Percentiles rank a stretch among this genome's conserved stretches.
These are phyloP conservation scores for Periconia sp. DNA, from an alignment of 2,329 filamentous ascomycete species.

Conservation along the genomic window DNA sequence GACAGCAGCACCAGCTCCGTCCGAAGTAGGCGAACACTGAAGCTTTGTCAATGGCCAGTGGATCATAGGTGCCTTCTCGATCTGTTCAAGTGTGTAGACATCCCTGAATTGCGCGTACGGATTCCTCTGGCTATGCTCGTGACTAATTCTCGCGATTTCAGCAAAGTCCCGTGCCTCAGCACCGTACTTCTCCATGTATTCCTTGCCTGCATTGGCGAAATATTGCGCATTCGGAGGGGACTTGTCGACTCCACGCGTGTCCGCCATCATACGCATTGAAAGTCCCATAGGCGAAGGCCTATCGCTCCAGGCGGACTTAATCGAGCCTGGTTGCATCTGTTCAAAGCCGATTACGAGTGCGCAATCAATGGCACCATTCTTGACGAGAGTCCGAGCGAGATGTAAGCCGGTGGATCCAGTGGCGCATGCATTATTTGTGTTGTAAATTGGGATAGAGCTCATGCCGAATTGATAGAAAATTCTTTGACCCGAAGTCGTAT, in stretches of 20 bases:
- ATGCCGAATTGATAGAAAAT: constrained; percentile 99
- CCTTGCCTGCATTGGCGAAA: constrained; percentile 90
- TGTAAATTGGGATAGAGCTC: constrained; percentile 92
- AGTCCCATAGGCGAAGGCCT: constrained; percentile 78
- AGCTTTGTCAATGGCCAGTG: constrained; percentile 89
- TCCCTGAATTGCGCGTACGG: constrained; percentile 95
- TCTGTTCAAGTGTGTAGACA: constrained; percentile 84
- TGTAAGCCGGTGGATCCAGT: constrained; percentile 88
- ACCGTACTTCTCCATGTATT: constrained; percentile 95
- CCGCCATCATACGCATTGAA: constrained; percentile 78
- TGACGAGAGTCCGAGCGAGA: constrained; percentile 79
- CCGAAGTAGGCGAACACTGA: constrained; percentile 94
- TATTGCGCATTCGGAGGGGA: constrained; percentile 87
- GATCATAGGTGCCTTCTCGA: constrained; percentile 77
- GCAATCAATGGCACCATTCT: constrained; percentile 81
- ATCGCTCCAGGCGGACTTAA: constrained; percentile 82
- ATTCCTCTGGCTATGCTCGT: constrained; percentile 85
- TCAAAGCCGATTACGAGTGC: constrained; percentile 93
- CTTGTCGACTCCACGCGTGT: constrained; percentile 77
- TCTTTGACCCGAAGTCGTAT: constrained; percentile 90
- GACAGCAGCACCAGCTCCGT: constrained; percentile 86
- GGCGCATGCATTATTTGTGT: constrained; percentile 97
- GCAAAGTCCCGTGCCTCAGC: constrained; percentile 86
- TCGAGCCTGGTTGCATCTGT: constrained; percentile 91
- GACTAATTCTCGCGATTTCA: constrained; percentile 90